phyloP scores from a whole-genome alignment of 352 stramenopile species.

The Globisporangium carolinianum region DNA sequence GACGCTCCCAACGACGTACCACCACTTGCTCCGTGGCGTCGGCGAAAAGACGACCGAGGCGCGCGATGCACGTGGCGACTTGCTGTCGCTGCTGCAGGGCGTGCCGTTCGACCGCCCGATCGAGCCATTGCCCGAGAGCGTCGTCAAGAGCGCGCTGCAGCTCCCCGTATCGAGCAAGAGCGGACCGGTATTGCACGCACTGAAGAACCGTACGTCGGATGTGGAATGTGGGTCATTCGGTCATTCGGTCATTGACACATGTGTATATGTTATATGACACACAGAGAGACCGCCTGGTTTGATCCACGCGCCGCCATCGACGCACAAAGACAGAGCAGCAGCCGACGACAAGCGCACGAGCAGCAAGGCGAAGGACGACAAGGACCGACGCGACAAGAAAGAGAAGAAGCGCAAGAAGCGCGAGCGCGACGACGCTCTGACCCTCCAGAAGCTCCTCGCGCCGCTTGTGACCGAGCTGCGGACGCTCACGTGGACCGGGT shows the following conservation, averaged over 20 bases:
- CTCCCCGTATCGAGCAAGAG: conserved; percentile 53
- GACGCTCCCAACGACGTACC: conserved; percentile 57
- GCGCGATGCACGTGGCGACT: conserved; percentile 41
- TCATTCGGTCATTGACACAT: background rate
- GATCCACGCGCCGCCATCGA: conserved; percentile 57
- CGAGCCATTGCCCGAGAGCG: conserved; percentile 57
- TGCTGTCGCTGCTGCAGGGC: conserved; percentile 54
- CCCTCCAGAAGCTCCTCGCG: conserved; percentile 71
- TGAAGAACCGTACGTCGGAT: conserved; percentile 25
- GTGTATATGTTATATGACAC: background rate
- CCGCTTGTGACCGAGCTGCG: conserved; percentile 60
- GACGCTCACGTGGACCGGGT: conserved; percentile 61
- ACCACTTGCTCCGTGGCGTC: conserved; percentile 65
- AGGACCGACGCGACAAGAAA: conserved; percentile 77
- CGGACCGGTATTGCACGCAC: conserved; percentile 39
- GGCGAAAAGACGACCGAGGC: conserved; percentile 29
- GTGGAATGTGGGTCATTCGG: background rate
- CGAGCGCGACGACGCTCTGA: conserved; percentile 57
- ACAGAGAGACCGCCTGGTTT: conserved; percentile 41
- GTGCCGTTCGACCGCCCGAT: conserved; percentile 78
- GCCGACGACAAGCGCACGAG: conserved; percentile 44
- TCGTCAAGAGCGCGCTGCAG: conserved; percentile 67
- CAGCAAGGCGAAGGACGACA: conserved; percentile 49
- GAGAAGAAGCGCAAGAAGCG: conserved; percentile 82
- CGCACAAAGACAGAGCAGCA: conserved; percentile 21